Percentiles rank a stretch among this genome's conserved stretches.
Evolutionary conservation across 1,284 basidiomycete species (phyloP).

Genomic region (Ganoderma multipileum): DNA sequence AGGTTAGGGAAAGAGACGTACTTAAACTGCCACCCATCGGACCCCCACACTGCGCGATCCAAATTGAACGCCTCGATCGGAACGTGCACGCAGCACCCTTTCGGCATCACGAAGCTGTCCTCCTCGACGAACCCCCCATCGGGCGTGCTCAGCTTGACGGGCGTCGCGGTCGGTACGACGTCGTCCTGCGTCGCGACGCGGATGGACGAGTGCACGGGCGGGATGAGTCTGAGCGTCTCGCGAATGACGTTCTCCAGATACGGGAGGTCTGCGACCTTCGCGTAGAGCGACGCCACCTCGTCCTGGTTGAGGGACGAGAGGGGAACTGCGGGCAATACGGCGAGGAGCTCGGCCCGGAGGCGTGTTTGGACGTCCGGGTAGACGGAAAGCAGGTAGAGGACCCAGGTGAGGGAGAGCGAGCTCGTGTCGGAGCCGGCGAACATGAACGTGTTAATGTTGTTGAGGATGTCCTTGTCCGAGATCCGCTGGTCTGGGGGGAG

Average conservation of each 20-base stretch:
- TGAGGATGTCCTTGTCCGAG: slow-evolving; percentile 80
- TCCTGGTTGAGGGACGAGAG: slow-evolving; percentile 58
- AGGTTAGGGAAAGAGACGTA: slow-evolving; percentile 43
- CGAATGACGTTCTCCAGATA: slow-evolving; percentile 80
- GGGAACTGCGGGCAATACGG: slow-evolving; percentile 46
- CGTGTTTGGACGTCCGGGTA: slow-evolving; percentile 68
- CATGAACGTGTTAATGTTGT: slow-evolving; percentile 87
- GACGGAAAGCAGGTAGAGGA: slow-evolving; percentile 71
- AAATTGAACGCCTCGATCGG: slow-evolving; percentile 81
- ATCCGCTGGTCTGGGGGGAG: slow-evolving; percentile 72
- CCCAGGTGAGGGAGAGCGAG: slow-evolving; percentile 81
- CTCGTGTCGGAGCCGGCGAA: slow-evolving; percentile 89
- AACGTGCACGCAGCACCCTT: slow-evolving; percentile 77
- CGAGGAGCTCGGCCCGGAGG: slow-evolving; percentile 66
- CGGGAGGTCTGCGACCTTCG: slow-evolving; percentile 64
- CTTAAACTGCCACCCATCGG: slow-evolving; percentile 80
- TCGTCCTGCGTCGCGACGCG: slow-evolving; percentile 79
- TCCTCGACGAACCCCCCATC: slow-evolving; percentile 55
- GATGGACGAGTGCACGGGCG: slow-evolving; percentile 83
- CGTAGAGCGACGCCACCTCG: slow-evolving; percentile 65
- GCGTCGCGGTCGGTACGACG: slow-evolving; percentile 71
- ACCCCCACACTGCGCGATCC: slow-evolving; percentile 77
- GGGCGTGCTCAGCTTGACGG: slow-evolving; percentile 52
- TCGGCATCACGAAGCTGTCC: slow-evolving; percentile 58
- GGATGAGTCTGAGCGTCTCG: slow-evolving; percentile 77